phyloP scores from a whole-genome alignment of 257 asterid genomes.

The Mitragyna speciosa region DNA sequence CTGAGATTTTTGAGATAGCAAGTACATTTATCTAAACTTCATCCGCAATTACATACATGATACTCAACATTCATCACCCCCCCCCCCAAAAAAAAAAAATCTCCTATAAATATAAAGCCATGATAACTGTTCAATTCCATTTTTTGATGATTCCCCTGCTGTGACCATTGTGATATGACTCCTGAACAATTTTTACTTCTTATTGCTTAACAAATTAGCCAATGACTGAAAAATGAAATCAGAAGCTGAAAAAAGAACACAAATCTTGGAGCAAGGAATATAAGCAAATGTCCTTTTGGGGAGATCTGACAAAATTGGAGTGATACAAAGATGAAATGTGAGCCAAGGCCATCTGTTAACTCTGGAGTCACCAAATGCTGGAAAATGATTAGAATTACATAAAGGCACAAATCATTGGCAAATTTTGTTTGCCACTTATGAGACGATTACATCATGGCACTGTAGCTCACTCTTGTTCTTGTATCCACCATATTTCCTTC shows the following conservation, averaged over 20 bases:
- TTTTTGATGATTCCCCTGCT: not conserved
- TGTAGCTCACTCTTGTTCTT: slow-evolving; percentile 10
- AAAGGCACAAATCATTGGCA: slow-evolving; percentile 34
- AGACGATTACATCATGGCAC: slow-evolving; percentile 32
- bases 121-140: not conserved
- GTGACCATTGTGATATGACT: not conserved
- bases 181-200: not conserved
- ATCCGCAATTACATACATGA: not conserved
- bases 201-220: not conserved
- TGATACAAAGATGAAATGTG: not conserved
- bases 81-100: too few relatives aligned
- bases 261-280: not conserved
- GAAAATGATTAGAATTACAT: slow-evolving; percentile 27
- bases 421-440: slow-evolving; percentile 65
- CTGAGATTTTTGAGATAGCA: not conserved
- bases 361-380: slow-evolving; percentile 21
- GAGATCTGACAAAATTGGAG: not conserved
- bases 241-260: not conserved
- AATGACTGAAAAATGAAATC: not conserved
- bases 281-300: not conserved
- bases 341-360: not conserved
- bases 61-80: not conserved
- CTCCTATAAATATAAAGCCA: too few relatives aligned
- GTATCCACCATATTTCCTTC: slow-evolving; percentile 6
- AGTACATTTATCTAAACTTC: not conserved